Evolutionary conservation across 2,329 filamentous ascomycete species (phyloP).

Genomic region (Plenodomus biglobosus): DNA sequence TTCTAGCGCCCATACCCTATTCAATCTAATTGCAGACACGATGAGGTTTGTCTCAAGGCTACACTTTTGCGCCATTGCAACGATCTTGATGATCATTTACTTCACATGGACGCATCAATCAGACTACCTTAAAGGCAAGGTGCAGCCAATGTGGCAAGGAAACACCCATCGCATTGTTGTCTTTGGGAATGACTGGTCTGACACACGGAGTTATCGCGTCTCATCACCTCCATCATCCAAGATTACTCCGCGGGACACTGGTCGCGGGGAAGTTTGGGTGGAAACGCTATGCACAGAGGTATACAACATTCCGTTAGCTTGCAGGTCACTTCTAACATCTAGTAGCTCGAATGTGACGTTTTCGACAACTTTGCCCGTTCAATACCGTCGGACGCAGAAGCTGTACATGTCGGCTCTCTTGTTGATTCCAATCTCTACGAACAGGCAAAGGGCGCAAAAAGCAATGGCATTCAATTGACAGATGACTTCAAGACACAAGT

Average conservation of each 20-base stretch:
- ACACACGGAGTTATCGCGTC: constrained; percentile 40
- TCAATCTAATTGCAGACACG: background rate
- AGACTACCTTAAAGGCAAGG: constrained; percentile 26
- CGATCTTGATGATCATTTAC: constrained; percentile 34
- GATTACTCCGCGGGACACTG: constrained; percentile 28
- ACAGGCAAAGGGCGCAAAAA: constrained; percentile 24
- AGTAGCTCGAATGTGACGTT: constrained; percentile 39
- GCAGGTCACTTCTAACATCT: constrained; percentile 21
- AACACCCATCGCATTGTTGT: constrained; percentile 39
- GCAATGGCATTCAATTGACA: constrained; percentile 17
- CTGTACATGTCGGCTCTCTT: constrained; percentile 29
- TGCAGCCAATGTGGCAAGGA: constrained; percentile 34
- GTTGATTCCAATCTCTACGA: constrained; percentile 35
- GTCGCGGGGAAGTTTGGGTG: constrained; percentile 39
- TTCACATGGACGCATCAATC: constrained; percentile 35
- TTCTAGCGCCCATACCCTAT: background rate
- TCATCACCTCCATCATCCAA: constrained; percentile 29
- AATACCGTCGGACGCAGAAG: constrained; percentile 18
- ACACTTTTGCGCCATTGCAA: constrained; percentile 27
- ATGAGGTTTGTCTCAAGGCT: constrained; percentile 41
- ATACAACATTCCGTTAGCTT: constrained; percentile 5
- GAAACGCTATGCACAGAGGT: constrained; percentile 44
- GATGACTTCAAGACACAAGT: constrained; percentile 44
- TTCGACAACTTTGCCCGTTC: constrained; percentile 45
- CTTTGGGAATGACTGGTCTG: constrained; percentile 46